These are phyloP conservation scores for Radiomyces spectabilis DNA, from an alignment of 192 early-diverging fungal genomes.

Conservation along the genomic window DNA sequence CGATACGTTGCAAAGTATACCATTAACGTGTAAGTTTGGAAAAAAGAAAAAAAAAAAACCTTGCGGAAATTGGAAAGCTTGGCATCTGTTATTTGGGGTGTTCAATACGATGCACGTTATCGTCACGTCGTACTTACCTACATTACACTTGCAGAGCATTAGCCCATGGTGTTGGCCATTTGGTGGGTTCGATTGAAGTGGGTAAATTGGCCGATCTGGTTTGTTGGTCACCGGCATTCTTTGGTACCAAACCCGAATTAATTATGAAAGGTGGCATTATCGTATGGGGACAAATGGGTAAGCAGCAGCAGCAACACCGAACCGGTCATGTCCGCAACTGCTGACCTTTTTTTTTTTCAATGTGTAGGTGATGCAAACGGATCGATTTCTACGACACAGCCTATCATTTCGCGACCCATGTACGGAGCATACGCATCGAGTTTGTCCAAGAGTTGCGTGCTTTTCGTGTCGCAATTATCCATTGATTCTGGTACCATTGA, in stretches of 20 bases:
- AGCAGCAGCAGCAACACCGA: no score
- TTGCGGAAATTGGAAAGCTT: no score
- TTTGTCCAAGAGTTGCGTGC: conserved; percentile 51
- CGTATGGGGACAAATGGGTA: conserved; percentile 80
- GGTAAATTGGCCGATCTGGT: conserved; percentile 94
- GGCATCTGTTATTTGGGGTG: no score
- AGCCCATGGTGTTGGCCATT: conserved; percentile 77
- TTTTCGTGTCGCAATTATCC: conserved; percentile 79
- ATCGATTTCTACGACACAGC: conserved; percentile 92
- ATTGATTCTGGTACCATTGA: conserved; percentile 41
- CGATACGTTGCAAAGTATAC: conserved; percentile 97
- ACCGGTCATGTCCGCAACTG: no score
- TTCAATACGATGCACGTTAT: no score
- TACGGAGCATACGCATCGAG: conserved; percentile 67
- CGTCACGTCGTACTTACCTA: not conserved
- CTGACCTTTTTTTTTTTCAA: not conserved
- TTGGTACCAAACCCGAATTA: conserved; percentile 82
- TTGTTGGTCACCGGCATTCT: conserved; percentile 74
- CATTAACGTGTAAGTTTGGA: conserved; percentile 80
- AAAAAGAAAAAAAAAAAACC: not conserved
- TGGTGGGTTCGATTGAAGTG: conserved; percentile 89
- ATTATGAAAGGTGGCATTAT: conserved; percentile 89
- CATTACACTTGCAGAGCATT: conserved; percentile 53
- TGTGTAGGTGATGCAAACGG: conserved; percentile 70
- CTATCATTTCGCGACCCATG: conserved; percentile 78